phyloP scores from a whole-genome alignment of 345 rosid genomes.

The Citrus unshiu region DNA sequence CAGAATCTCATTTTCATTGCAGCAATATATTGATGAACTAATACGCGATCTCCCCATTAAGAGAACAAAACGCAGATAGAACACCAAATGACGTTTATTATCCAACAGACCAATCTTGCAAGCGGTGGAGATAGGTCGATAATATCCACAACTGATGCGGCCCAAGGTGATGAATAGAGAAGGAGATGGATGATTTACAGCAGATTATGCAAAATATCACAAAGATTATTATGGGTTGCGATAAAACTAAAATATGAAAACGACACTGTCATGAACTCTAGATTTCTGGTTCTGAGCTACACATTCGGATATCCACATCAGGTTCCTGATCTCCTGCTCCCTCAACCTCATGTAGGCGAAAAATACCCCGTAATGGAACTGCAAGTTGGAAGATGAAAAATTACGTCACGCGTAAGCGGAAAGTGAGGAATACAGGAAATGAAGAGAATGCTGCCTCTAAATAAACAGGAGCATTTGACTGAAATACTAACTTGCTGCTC shows the following conservation, averaged over 20 bases:
- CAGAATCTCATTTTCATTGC: neutral
- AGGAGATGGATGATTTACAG: conserved; percentile 12
- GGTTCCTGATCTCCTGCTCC: conserved; percentile 97
- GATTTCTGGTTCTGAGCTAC: conserved; percentile 99
- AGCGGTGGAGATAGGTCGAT: conserved; percentile 7
- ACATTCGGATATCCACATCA: conserved; percentile 99
- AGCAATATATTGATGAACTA: neutral
- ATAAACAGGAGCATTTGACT: neutral
- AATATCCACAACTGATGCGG: conserved; percentile 12
- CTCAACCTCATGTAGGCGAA: conserved; percentile 95
- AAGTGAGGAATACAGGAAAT: neutral
- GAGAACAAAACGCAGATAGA: too few relatives aligned
- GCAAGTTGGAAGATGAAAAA: conserved; percentile 19
- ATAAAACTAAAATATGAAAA: conserved; percentile 68
- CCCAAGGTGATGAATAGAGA: conserved; percentile 1
- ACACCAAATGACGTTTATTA: conserved; percentile 4
- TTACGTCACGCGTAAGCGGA: too few relatives aligned
- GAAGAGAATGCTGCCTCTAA: neutral
- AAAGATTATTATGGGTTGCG: neutral
- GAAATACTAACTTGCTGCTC: conserved; percentile 81
- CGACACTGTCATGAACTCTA: conserved; percentile 96
- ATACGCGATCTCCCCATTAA: conserved; percentile 3
- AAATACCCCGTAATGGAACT: conserved; percentile 95
- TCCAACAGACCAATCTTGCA: neutral
- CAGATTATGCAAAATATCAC: conserved; percentile 1